Conservation (phyloP, 495 filamentous ascomycete genomes). For the Apiosordaria backusii region DNA sequence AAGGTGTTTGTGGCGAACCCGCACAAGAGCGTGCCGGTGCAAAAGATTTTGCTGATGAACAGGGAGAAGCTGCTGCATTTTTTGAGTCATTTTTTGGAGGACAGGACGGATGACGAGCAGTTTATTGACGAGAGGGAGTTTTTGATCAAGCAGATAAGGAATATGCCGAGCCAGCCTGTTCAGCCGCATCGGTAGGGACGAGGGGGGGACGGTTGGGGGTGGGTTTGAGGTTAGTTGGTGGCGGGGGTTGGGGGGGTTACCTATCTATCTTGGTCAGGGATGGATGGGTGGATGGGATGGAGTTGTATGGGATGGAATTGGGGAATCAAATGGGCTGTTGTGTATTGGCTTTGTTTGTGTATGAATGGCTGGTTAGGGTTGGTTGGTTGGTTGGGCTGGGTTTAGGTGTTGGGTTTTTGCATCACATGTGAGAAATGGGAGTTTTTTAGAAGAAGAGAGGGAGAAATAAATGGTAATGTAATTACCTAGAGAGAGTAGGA, state of each 20-base stretch:
- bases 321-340: too few species aligned
- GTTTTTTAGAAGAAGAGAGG: background rate
- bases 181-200: constrained; percentile 2
- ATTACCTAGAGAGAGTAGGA: background rate
- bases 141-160: constrained; percentile 87
- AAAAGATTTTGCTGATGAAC: constrained; percentile 94
- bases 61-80: constrained; percentile 85
- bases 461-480: background rate
- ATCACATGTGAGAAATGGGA: background rate
- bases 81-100: constrained; percentile 85
- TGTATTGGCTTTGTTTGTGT: background rate
- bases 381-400: background rate
- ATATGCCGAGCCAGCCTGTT: constrained; percentile 65
- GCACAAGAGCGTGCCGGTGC: constrained; percentile 91
- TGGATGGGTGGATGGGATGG: too few species aligned
- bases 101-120: constrained; percentile 95
- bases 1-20: constrained; percentile 99
- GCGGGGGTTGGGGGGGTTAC: too few species aligned
- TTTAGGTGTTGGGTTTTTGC: background rate
- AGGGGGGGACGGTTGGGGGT: too few species aligned
- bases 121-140: constrained; percentile 98
- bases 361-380: background rate
- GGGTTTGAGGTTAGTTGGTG: background rate
- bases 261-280: too few species aligned
- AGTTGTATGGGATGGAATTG: background rate